These are phyloP conservation scores for Isabelozyma pseudorhagii DNA, from an alignment of 805 yeast species.

Conservation along the genomic window DNA sequence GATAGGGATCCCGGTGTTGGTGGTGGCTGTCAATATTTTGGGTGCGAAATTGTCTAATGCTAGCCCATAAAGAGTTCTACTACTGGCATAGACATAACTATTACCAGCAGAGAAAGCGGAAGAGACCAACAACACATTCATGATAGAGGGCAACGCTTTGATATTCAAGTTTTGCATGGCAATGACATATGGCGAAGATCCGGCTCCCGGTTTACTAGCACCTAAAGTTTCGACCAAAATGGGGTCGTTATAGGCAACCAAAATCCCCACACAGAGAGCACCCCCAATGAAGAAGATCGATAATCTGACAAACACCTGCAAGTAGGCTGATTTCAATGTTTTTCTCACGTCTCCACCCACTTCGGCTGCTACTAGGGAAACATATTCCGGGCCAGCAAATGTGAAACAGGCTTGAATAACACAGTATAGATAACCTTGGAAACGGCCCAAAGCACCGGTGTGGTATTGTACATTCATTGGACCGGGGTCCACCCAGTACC, in stretches of 20 bases:
- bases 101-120: slow-evolving; percentile 50
- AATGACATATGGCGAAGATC: slow-evolving; percentile 48
- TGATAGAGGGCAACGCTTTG: slow-evolving; percentile 41
- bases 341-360: slow-evolving; percentile 61
- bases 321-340: slow-evolving; percentile 74
- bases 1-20: slow-evolving; percentile 46
- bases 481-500: slow-evolving; percentile 42
- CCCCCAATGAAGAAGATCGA: slow-evolving; percentile 69
- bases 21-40: slow-evolving; percentile 37
- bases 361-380: slow-evolving; percentile 84
- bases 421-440: slow-evolving; percentile 70
- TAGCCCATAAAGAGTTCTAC: slow-evolving; percentile 46
- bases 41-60: slow-evolving; percentile 49
- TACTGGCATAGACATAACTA: slow-evolving; percentile 45
- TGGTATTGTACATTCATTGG: slow-evolving; percentile 25
- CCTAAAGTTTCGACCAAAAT: slow-evolving; percentile 54
- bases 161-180: slow-evolving; percentile 49
- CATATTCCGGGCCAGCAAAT: slow-evolving; percentile 83
- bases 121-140: slow-evolving; percentile 40
- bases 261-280: slow-evolving; percentile 72
- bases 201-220: slow-evolving; percentile 61
- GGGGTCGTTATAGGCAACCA: slow-evolving; percentile 70
- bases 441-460: slow-evolving; percentile 58
- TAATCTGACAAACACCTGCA: slow-evolving; percentile 67
- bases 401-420: slow-evolving; percentile 72